A percentile compares a stretch with the other conserved stretches of the same genome.
phyloP scores from a whole-genome alignment of 2,329 filamentous ascomycete species.

The Cladosporium oxysporum region DNA sequence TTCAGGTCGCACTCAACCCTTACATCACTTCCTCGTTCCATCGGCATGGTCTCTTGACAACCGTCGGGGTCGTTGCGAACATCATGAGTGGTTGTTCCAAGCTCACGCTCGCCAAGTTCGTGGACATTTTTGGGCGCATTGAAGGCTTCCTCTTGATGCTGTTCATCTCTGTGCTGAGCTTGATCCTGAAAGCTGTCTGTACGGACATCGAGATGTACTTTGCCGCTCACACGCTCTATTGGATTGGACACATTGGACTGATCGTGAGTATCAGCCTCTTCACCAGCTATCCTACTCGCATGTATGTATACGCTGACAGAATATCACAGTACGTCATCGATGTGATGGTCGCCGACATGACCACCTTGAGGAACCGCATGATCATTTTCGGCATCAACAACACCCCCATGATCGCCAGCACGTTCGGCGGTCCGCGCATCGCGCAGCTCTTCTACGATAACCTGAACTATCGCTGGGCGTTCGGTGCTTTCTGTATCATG shows the following conservation, averaged over 20 bases:
- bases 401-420: slow-evolving; percentile 67
- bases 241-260: slow-evolving; percentile 52
- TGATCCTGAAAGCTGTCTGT: slow-evolving; percentile 68
- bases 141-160: slow-evolving; percentile 62
- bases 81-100: slow-evolving; percentile 62
- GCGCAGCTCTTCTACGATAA: slow-evolving; percentile 34
- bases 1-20: slow-evolving; percentile 41
- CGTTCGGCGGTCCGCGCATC: slow-evolving; percentile 57
- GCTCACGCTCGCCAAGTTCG: slow-evolving; percentile 65
- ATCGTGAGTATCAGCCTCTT: slow-evolving; percentile 11
- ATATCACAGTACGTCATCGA: slow-evolving; percentile 59
- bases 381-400: slow-evolving; percentile 64
- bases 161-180: slow-evolving; percentile 52
- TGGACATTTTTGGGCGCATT: slow-evolving; percentile 67
- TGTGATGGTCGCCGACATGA: slow-evolving; percentile 69
- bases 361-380: slow-evolving; percentile 64
- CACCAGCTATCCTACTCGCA: background rate
- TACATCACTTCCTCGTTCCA: slow-evolving; percentile 55
- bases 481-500: slow-evolving; percentile 66
- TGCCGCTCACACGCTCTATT: slow-evolving; percentile 66
- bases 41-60: slow-evolving; percentile 56
- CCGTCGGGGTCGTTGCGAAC: slow-evolving; percentile 56
- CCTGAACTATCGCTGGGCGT: slow-evolving; percentile 65
- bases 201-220: slow-evolving; percentile 62
- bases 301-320: background rate